These are phyloP conservation scores for Leccinum truebloodii DNA, from an alignment of 768 basidiomycete genomes.

Conservation along the genomic window DNA sequence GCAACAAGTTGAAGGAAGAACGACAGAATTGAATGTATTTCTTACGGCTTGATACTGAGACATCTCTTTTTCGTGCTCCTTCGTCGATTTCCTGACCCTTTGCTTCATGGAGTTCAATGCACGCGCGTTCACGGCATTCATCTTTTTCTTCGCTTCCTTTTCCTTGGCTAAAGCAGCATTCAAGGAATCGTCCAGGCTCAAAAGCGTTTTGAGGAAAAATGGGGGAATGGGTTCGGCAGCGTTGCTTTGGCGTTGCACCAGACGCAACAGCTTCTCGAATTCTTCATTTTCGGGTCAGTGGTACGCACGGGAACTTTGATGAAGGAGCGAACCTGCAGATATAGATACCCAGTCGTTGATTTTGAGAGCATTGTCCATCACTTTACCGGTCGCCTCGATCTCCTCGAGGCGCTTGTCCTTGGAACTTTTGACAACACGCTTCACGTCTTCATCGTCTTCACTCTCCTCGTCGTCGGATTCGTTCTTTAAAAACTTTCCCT, in stretches of 20 bases:
- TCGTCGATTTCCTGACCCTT: slow-evolving; percentile 87
- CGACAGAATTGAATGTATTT: slow-evolving; percentile 1
- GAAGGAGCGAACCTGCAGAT: slow-evolving; percentile 65
- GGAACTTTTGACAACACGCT: slow-evolving; percentile 74
- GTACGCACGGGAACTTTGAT: not conserved
- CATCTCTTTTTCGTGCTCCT: slow-evolving; percentile 84
- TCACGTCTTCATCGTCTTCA: slow-evolving; percentile 73
- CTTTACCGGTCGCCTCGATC: slow-evolving; percentile 90
- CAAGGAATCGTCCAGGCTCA: slow-evolving; percentile 74
- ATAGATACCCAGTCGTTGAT: slow-evolving; percentile 97
- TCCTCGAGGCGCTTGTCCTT: slow-evolving; percentile 91
- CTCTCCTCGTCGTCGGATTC: slow-evolving; percentile 53
- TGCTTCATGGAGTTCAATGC: slow-evolving; percentile 98
- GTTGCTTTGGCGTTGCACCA: slow-evolving; percentile 87
- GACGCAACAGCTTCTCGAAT: slow-evolving; percentile 92
- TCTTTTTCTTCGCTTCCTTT: slow-evolving; percentile 92
- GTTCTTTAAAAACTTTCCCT: slow-evolving; percentile 41
- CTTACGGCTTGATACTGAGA: slow-evolving; percentile 78
- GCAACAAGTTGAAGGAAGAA: slow-evolving; percentile 4
- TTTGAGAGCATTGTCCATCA: slow-evolving; percentile 92
- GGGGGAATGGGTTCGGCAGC: slow-evolving; percentile 84
- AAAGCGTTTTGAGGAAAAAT: slow-evolving; percentile 76
- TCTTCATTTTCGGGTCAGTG: slow-evolving; percentile 50
- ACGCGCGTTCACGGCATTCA: slow-evolving; percentile 92
- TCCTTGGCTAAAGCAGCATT: slow-evolving; percentile 77